Conservation (phyloP, 176 grass and related monocot species). For the Musa schizocarpa region DNA sequence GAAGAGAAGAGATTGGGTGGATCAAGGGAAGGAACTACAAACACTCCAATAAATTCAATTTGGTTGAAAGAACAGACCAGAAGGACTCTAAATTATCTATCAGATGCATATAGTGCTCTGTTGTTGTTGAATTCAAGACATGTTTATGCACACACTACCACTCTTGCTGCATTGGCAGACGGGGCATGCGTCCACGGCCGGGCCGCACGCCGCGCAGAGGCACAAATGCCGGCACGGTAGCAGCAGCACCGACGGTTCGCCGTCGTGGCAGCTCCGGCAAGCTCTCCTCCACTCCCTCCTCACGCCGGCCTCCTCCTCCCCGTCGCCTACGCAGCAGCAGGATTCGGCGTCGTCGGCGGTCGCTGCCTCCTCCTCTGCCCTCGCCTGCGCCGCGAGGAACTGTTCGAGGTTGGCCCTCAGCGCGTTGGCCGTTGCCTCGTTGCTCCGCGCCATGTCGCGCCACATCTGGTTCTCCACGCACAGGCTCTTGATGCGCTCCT, state of each 20-base stretch:
- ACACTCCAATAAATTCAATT: too few species aligned
- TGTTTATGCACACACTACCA: conserved; percentile 49
- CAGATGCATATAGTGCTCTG: too few species aligned
- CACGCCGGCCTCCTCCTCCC: neutral
- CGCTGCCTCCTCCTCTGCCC: neutral
- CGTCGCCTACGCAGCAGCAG: conserved; percentile 46
- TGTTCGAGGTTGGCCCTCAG: conserved; percentile 43
- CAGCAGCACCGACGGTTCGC: conserved; percentile 36
- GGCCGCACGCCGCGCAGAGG: conserved; percentile 46
- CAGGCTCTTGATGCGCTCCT: conserved; percentile 31
- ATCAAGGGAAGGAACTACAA: too few species aligned
- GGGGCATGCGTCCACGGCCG: conserved; percentile 32
- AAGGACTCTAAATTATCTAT: too few species aligned
- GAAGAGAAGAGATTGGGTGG: too few species aligned
- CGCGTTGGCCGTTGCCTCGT: conserved; percentile 28
- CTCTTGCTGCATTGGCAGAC: conserved; percentile 43
- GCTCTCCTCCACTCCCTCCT: neutral
- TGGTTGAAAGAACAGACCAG: too few species aligned
- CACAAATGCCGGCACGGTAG: conserved; percentile 69
- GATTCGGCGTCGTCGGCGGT: conserved; percentile 37
- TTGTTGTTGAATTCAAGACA: conserved; percentile 21
- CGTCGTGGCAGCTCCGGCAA: conserved; percentile 35
- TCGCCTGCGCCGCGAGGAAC: conserved; percentile 24
- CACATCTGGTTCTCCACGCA: conserved; percentile 46
- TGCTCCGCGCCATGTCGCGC: conserved; percentile 48